These are phyloP conservation scores for Trichosporon sp. DNA, from an alignment of 1,284 basidiomycete species.

Conservation along the genomic window DNA sequence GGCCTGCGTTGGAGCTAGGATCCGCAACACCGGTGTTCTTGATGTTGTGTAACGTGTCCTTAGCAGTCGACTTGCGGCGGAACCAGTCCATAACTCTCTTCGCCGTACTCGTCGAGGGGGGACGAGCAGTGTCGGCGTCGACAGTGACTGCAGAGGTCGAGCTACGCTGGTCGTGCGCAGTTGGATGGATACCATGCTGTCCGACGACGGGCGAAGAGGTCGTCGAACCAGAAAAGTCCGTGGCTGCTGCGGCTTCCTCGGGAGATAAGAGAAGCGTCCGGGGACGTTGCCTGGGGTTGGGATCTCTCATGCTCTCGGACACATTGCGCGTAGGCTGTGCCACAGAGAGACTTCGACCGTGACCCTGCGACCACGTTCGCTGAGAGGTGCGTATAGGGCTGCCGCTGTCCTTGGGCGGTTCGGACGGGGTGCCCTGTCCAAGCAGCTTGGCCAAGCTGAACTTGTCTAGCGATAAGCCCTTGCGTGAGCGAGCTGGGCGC, in stretches of 20 bases:
- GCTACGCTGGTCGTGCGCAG: slow-evolving; percentile 20
- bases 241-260: neutral
- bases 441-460: slow-evolving; percentile 66
- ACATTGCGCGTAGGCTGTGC: slow-evolving; percentile 3
- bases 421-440: slow-evolving; percentile 21
- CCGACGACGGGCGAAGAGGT: slow-evolving; percentile 24
- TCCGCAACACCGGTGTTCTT: slow-evolving; percentile 25
- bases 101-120: slow-evolving; percentile 52
- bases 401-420: slow-evolving; percentile 11
- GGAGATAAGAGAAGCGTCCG: neutral
- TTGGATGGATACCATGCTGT: slow-evolving; percentile 27
- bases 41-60: slow-evolving; percentile 35
- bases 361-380: slow-evolving; percentile 3
- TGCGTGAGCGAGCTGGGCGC: slow-evolving; percentile 53
- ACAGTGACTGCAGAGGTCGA: slow-evolving; percentile 39
- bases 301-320: neutral
- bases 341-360: slow-evolving; percentile 15
- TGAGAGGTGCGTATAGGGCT: slow-evolving; percentile 9
- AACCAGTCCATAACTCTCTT: slow-evolving; percentile 63
- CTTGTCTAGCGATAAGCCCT: slow-evolving; percentile 65
- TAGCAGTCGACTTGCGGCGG: slow-evolving; percentile 53
- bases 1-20: slow-evolving; percentile 16
- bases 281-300: neutral
- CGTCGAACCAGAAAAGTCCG: slow-evolving; percentile 1
- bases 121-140: slow-evolving; percentile 25